Percentiles rank a stretch among this genome's conserved stretches.
Evolutionary conservation across 2,329 filamentous ascomycete genomes (phyloP).

Genomic region (Didymella sp.): DNA sequence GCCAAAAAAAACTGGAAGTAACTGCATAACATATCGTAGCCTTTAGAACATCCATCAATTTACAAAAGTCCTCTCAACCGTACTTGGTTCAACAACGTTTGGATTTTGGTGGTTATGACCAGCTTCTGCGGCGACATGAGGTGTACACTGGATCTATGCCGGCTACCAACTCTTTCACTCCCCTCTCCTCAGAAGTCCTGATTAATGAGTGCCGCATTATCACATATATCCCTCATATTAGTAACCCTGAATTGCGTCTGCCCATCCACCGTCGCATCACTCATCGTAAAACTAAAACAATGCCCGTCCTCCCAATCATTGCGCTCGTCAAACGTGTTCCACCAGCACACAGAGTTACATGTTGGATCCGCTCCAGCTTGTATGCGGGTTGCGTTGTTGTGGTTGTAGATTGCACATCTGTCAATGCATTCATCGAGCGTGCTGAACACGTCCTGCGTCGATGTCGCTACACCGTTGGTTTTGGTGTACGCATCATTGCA

Average conservation of each 20-base stretch:
- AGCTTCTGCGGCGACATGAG: too few species aligned
- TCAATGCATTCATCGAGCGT: conserved; percentile 24
- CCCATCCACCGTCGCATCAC: conserved; percentile 15
- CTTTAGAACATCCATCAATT: too few species aligned
- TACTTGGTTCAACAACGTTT: too few species aligned
- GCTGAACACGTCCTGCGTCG: conserved; percentile 1
- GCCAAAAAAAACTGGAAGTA: background rate
- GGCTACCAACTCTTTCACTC: too few species aligned
- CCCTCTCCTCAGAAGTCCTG: background rate
- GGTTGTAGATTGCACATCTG: conserved; percentile 22
- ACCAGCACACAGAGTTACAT: conserved; percentile 24
- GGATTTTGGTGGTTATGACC: too few species aligned
- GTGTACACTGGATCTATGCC: too few species aligned
- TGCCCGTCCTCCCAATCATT: conserved; percentile 26
- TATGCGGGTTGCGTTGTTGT: conserved; percentile 20
- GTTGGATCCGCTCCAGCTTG: conserved; percentile 1
- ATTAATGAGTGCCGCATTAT: conserved; percentile 22
- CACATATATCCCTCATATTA: conserved; percentile 21
- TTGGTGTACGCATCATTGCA: conserved; percentile 18
- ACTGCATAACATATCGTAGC: too few species aligned
- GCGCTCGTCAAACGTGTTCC: conserved; percentile 23
- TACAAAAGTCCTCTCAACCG: too few species aligned
- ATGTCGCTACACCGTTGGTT: conserved; percentile 8
- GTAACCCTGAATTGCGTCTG: conserved; percentile 13
- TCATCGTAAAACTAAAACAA: conserved; percentile 23